Conservation (phyloP, 495 filamentous ascomycete genomes). For the Penicillium taxi region DNA sequence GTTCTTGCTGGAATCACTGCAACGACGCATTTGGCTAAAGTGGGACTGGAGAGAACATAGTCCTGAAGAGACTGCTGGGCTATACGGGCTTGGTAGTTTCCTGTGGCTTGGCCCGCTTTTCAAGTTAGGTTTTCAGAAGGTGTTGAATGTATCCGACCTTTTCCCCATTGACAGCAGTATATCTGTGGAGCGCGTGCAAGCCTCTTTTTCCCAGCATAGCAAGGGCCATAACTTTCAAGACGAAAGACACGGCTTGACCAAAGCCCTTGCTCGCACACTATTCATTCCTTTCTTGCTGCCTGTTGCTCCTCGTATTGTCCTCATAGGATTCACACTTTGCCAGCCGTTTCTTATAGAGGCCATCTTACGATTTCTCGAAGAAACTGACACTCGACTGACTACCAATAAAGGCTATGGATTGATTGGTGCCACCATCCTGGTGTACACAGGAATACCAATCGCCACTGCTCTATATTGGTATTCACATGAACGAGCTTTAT, state of each 20-base stretch:
- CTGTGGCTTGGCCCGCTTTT: background rate
- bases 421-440: background rate
- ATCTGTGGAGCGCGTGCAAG: background rate
- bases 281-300: background rate
- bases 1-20: background rate
- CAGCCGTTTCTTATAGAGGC: background rate
- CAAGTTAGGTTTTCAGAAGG: background rate
- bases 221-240: background rate
- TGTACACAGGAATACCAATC: background rate
- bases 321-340: background rate
- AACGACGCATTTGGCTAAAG: background rate
- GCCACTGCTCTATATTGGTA: conserved; percentile 1
- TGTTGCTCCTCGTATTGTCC: background rate
- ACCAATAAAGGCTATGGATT: background rate
- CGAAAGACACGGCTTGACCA: background rate
- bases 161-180: background rate
- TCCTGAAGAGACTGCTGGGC: background rate
- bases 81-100: conserved; percentile 1
- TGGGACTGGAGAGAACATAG: conserved; percentile 1
- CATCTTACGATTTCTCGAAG: background rate
- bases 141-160: conserved; percentile 1
- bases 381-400: background rate
- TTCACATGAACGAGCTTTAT: background rate
- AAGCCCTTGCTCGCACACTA: background rate
- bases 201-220: background rate